Base-by-base conservation (phyloP, 495 filamentous ascomycete genomes). In the Xylaria castorea region DNA sequence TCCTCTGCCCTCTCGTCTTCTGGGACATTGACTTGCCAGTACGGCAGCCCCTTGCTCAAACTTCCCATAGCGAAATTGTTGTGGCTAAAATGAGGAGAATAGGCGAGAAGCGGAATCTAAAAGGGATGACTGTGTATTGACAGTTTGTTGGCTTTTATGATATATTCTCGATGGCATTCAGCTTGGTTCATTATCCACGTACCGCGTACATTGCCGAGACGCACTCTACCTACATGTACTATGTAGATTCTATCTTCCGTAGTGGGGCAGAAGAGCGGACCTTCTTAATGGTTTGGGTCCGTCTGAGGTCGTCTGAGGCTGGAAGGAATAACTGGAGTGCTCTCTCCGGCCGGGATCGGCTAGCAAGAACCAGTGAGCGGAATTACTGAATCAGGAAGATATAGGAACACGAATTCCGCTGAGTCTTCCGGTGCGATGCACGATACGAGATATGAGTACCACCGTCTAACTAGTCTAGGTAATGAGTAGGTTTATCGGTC, bases 21-120 rank as follows among this genome's bases (percentile, higher is more conserved):
- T 5, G 92, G 91, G 20, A 96, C 81, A 79, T 97, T 97, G 74
- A 93, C 85, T 53, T 92, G 89, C 93, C 93, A 97, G 84, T 91
- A 97, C 1, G 92, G 91, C 22, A 91, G 77, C 46, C 27, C 61
- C 1, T 51, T 16, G 8, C 58, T 32, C 4, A 72, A 27, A 40
- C 78, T 78, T 60, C 79, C 81, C 79, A 80, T 82, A 48, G 63
- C n/a, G 38, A 74, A 50, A n/a, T 48, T 20, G 48, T 16, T 20
- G 38, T 48, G 2, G 40, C 42, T 18, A 14, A 44, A 16, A 9
- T 42, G 1, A 11, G 11, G 20, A 48, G 30, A 1, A 42, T 42
- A 34, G 44, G 11, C 22, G 32, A 11, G 55, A 65, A 7, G 40
- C 66, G 2, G 32, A 3, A 51, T 50, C 46, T 32, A 68, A 20